phyloP scores from a whole-genome alignment of 1,139 yeast species.

The Petasospora rhodanensis region DNA sequence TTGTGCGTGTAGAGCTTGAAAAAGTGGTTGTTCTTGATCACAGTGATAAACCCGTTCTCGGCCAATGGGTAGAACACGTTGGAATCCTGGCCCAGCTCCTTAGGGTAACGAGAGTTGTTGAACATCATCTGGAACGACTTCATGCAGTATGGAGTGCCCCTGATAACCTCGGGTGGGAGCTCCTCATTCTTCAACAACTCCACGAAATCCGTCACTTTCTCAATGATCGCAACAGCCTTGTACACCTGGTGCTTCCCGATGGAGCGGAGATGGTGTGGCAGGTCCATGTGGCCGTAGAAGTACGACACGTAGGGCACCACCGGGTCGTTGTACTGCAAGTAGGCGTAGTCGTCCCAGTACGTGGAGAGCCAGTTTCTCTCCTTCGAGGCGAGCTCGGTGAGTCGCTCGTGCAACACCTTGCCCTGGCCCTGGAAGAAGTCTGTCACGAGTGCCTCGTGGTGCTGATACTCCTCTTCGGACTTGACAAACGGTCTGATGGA shows the following conservation, averaged over 20 bases:
- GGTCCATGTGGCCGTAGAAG: slow-evolving; percentile 79
- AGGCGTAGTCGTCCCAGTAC: slow-evolving; percentile 95
- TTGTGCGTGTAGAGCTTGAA: slow-evolving; percentile 71
- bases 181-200: slow-evolving; percentile 53
- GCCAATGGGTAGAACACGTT: slow-evolving; percentile 40
- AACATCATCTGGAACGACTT: slow-evolving; percentile 90
- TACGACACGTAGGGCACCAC: slow-evolving; percentile 92
- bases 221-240: slow-evolving; percentile 65
- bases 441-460: slow-evolving; percentile 56
- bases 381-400: slow-evolving; percentile 41
- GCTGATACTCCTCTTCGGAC: slow-evolving; percentile 47
- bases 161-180: slow-evolving; percentile 72
- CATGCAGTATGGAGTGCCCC: slow-evolving; percentile 86
- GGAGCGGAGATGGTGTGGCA: slow-evolving; percentile 38
- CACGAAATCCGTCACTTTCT: slow-evolving; percentile 53
- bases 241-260: slow-evolving; percentile 68
- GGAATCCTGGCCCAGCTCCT: slow-evolving; percentile 49
- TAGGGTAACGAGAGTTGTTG: slow-evolving; percentile 82
- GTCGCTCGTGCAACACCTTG: slow-evolving; percentile 61
- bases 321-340: slow-evolving; percentile 87
- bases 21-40: slow-evolving; percentile 72
- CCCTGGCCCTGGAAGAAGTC: slow-evolving; percentile 68
- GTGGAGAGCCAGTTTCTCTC: slow-evolving; percentile 83
- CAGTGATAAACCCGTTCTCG: slow-evolving; percentile 69
- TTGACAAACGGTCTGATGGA: slow-evolving; percentile 67